Base-by-base conservation (phyloP, 2,329 filamentous ascomycete species). In the Fusarium sambucinum region DNA sequence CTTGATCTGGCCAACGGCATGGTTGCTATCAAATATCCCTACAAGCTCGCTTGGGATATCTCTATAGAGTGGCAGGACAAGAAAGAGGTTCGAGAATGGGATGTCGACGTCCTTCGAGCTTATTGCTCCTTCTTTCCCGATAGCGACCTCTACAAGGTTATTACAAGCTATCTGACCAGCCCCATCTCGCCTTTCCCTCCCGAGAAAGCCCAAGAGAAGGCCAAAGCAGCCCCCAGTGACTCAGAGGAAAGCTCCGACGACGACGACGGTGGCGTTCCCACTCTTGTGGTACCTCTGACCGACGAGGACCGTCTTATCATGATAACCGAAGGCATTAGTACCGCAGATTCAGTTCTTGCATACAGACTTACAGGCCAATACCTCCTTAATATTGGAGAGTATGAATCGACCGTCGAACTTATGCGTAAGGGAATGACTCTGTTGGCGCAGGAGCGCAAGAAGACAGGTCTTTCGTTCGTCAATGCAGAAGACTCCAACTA, bases 11-110 rank as follows among this genome's bases (percentile, higher is more conserved):
- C 95, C 1, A 89, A 90, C 66, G 96, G 95, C 64, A 97, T 99
- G 92, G 95, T 99, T 63, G 92, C 97, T 62, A 96, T 99, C 77
- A 94, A 95, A 73, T 94, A 98, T 72, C 92, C 93, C 0, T 97
- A 91, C 79, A 88, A 90, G 67, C 84, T 96, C 17, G 96, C 96
- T 1, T 99, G 96, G 96, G 91, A 93, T 73, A 90, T 97, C 63
- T 87, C 92, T 30, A 84, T 99, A 60, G 93, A 98, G 75, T 98
- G 95, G 92, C 87, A 92, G 70, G 94, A 97, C 77, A 82, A 89
- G 41, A 89, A 92, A 71, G 87, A 87, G 46, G 86, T 96, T 47
- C 82, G 85, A n/a, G 87, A 93, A 27, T 91, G 93, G 83, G 94
- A 98, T 75, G 86, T 88, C 42, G 88, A 87, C 42, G 83, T 95